A percentile compares a stretch with the other conserved stretches of the same genome.
Evolutionary conservation across 2,329 filamentous ascomycete genomes (phyloP).

Genomic region (Daldinia sp.): DNA sequence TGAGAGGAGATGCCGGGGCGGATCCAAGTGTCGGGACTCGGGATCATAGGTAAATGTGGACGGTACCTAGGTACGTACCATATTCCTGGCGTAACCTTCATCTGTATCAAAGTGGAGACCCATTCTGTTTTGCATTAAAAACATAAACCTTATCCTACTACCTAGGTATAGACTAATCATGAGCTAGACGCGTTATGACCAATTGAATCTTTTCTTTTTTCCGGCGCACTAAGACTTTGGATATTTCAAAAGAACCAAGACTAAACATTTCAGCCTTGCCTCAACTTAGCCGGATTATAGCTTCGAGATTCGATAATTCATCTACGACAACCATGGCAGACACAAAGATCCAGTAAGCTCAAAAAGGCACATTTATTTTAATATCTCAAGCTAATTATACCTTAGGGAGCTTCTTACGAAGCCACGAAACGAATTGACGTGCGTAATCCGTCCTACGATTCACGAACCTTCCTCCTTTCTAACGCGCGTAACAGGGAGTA

Average conservation of each 20-base stretch:
- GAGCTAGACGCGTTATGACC: neutral
- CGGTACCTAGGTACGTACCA: neutral
- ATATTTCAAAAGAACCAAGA: constrained; percentile 18
- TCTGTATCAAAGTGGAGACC: constrained; percentile 13
- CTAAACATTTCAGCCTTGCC: constrained; percentile 30
- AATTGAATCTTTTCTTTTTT: constrained; percentile 16
- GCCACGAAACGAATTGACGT: constrained; percentile 91
- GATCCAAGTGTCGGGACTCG: too few species aligned
- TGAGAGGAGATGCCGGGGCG: too few species aligned
- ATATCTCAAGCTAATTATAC: constrained; percentile 42
- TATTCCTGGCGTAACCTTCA: neutral
- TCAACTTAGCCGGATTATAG: constrained; percentile 5
- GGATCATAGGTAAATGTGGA: too few species aligned
- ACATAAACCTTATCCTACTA: neutral
- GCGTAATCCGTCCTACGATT: constrained; percentile 52
- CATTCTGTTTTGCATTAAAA: neutral
- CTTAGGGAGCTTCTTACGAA: constrained; percentile 86
- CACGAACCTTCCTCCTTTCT: constrained; percentile 23
- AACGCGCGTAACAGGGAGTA: constrained; percentile 54
- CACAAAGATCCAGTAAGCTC: constrained; percentile 72
- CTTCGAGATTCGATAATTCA: constrained; percentile 11
- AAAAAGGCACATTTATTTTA: neutral
- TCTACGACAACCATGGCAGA: constrained; percentile 43
- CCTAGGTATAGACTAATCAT: neutral
- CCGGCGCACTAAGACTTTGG: constrained; percentile 11